These are phyloP conservation scores for Darksidea phi DNA, from an alignment of 495 filamentous ascomycete species.

Conservation along the genomic window DNA sequence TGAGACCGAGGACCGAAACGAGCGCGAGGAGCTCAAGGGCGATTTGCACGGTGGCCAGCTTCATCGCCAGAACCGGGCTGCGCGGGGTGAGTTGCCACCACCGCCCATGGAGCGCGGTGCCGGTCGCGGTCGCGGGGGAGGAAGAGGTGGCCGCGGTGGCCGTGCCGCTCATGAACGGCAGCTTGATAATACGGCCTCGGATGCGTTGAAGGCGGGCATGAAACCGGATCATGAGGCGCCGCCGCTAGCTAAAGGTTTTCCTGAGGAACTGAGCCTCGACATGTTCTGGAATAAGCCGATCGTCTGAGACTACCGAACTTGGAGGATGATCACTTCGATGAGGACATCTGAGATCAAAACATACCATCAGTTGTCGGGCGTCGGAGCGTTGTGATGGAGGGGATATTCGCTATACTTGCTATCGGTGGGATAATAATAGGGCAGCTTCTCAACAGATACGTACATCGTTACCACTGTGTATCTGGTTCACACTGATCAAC, in stretches of 20 bases:
- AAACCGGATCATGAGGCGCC: slow-evolving; percentile 5
- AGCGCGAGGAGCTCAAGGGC: slow-evolving; percentile 15
- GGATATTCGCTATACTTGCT: too few relatives aligned
- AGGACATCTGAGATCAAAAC: too few relatives aligned
- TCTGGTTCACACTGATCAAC: too few relatives aligned
- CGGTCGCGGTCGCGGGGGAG: background rate
- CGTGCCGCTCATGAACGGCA: background rate
- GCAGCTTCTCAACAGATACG: too few relatives aligned
- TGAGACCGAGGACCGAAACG: slow-evolving; percentile 10
- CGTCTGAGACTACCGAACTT: background rate
- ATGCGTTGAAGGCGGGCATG: background rate
- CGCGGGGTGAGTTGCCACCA: background rate
- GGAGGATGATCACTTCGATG: background rate
- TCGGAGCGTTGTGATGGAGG: too few relatives aligned
- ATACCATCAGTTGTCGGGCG: too few relatives aligned
- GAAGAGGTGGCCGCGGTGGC: slow-evolving; percentile 1
- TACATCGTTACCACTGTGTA: too few relatives aligned
- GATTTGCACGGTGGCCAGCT: slow-evolving; percentile 26
- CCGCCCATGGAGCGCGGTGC: background rate
- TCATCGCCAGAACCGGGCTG: slow-evolving; percentile 23
- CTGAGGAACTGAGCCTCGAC: slow-evolving; percentile 13
- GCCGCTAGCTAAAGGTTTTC: slow-evolving; percentile 19
- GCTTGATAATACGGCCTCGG: background rate
- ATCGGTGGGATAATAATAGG: too few relatives aligned
- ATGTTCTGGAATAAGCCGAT: slow-evolving; percentile 21